Conservation (phyloP, 2,329 filamentous ascomycete species). For the Apiospora malaysiana region DNA sequence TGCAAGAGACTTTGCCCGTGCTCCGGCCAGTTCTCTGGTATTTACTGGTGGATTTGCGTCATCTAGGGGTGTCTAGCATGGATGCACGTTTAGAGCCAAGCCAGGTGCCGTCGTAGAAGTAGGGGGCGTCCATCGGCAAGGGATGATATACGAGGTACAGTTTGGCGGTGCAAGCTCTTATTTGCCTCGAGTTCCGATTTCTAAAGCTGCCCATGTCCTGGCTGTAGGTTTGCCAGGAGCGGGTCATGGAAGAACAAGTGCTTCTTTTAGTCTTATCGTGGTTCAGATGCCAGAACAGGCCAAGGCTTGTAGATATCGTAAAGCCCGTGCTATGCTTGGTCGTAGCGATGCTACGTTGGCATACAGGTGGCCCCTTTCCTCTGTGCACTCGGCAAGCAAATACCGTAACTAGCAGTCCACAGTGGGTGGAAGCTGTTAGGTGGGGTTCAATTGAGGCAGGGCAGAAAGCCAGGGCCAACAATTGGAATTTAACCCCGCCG, state of each 20-base stretch:
- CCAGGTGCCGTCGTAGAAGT: too few species aligned
- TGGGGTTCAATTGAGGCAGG: neutral
- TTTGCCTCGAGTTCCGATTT: too few species aligned
- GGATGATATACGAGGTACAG: too few species aligned
- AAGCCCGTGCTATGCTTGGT: neutral
- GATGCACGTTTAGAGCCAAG: too few species aligned
- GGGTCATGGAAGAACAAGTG: neutral
- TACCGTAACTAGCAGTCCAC: neutral
- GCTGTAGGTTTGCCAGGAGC: too few species aligned
- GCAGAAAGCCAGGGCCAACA: neutral
- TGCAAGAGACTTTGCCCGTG: neutral
- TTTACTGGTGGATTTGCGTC: too few species aligned
- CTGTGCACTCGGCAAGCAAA: slow-evolving; percentile 4
- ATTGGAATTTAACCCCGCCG: neutral
- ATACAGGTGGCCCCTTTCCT: neutral
- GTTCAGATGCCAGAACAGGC: neutral
- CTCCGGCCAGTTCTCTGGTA: too few species aligned
- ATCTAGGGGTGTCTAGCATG: too few species aligned
- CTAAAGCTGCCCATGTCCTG: too few species aligned
- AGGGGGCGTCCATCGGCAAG: too few species aligned
- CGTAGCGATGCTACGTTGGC: neutral
- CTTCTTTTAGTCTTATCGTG: neutral
- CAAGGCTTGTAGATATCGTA: neutral
- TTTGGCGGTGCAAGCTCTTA: too few species aligned
- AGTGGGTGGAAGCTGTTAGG: neutral